A percentile compares a stretch with the other conserved stretches of the same genome.
phyloP scores from a whole-genome alignment of 352 stramenopile species.

The Peronospora belbahrii region DNA sequence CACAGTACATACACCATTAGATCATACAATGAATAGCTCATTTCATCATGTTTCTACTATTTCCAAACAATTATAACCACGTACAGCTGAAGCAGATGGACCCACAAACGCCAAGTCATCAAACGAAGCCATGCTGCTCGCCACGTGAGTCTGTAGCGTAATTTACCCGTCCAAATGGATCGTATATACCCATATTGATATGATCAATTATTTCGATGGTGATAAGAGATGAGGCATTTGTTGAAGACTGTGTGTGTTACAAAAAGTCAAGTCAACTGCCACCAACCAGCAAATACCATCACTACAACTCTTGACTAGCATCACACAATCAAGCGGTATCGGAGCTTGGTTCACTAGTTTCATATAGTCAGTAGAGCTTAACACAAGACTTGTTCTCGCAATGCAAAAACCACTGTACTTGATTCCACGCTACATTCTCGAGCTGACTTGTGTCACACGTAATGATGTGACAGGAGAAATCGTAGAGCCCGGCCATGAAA shows the following conservation, averaged over 20 bases:
- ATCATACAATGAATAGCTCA: not conserved
- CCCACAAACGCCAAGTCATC: constrained; percentile 63
- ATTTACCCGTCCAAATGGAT: not conserved
- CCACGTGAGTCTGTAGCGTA: not conserved
- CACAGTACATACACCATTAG: not conserved
- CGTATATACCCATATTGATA: not conserved
- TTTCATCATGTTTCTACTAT: not conserved
- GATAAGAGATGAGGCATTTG: too few relatives aligned
- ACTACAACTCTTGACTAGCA: too few relatives aligned
- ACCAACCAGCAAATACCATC: too few relatives aligned
- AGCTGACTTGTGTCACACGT: not conserved
- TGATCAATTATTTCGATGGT: too few relatives aligned
- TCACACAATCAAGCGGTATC: too few relatives aligned
- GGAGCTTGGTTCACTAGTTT: too few relatives aligned
- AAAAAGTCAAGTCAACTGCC: too few relatives aligned
- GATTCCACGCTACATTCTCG: not conserved
- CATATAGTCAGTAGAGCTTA: too few relatives aligned
- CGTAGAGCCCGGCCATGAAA: constrained; percentile 10
- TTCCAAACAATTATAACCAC: not conserved
- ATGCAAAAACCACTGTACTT: not conserved
- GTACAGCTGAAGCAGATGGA: constrained; percentile 11
- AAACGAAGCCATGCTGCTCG: constrained; percentile 47
- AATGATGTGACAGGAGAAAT: constrained; percentile 10
- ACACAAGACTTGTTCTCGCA: too few relatives aligned
- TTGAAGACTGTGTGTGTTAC: too few relatives aligned